These are phyloP conservation scores for Ophiostoma perfectum DNA, from an alignment of 2,329 filamentous ascomycete genomes.

Conservation along the genomic window DNA sequence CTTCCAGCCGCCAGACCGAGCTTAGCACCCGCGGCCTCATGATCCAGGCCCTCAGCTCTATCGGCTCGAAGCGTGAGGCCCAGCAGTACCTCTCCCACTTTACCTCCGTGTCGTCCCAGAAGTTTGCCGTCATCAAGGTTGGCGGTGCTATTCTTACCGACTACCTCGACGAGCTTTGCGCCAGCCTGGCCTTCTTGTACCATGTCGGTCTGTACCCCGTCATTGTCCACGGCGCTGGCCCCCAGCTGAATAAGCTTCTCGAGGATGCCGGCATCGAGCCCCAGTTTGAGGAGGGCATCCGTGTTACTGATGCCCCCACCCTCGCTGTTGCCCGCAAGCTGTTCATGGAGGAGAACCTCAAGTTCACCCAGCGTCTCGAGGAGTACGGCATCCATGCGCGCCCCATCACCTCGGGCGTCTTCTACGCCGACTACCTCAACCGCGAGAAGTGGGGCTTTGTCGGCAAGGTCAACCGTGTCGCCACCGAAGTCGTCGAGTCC, in stretches of 20 bases:
- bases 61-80: conserved; percentile 91
- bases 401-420: conserved; percentile 83
- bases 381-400: conserved; percentile 82
- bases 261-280: conserved; percentile 90
- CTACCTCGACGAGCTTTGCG: conserved; percentile 84
- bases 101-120: conserved; percentile 90
- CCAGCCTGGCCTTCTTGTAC: conserved; percentile 84
- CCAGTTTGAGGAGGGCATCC: conserved; percentile 92
- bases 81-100: conserved; percentile 98
- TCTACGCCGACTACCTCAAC: conserved; percentile 90
- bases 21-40: conserved; percentile 71
- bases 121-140: conserved; percentile 98
- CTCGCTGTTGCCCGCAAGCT: conserved; percentile 83
- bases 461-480: conserved; percentile 89
- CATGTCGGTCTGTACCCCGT: conserved; percentile 92
- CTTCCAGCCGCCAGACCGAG: conserved; percentile 38
- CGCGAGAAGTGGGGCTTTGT: conserved; percentile 95
- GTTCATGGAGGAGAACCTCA: conserved; percentile 92
- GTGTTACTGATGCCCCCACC: conserved; percentile 93
- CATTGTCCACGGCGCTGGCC: conserved; percentile 90
- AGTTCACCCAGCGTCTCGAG: conserved; percentile 84
- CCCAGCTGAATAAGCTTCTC: conserved; percentile 83
- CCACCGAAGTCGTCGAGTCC: conserved; percentile 83
- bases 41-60: conserved; percentile 86
- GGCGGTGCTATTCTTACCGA: conserved; percentile 94